A percentile compares a stretch with the other conserved stretches of the same genome.
These are phyloP conservation scores for Dimocarpus longan DNA, from an alignment of 345 rosid species.

Conservation along the genomic window DNA sequence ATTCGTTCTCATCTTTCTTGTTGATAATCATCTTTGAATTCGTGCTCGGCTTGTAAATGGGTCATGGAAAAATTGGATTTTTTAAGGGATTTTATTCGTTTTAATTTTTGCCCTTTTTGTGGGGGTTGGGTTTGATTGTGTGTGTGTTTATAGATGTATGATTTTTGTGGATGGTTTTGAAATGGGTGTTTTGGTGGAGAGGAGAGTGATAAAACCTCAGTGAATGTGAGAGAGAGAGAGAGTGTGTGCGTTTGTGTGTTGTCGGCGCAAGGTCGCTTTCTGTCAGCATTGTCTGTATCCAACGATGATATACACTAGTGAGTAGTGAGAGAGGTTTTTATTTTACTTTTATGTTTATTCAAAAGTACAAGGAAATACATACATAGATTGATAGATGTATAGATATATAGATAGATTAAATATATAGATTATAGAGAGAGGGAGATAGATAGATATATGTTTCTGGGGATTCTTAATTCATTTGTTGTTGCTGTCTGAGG, in stretches of 20 bases:
- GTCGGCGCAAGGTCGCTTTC: conserved; percentile 88
- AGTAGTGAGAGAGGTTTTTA: conserved; percentile 16
- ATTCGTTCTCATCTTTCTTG: not conserved
- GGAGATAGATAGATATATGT: conserved; percentile 32
- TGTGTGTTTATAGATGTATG: not conserved
- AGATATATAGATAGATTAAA: conserved; percentile 23
- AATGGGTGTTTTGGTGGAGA: not conserved
- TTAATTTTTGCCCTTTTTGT: not conserved
- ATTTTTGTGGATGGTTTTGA: not conserved
- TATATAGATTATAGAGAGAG: too few relatives aligned
- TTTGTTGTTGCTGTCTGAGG: conserved; percentile 20
- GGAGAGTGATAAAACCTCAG: not conserved
- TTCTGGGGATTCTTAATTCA: conserved; percentile 24
- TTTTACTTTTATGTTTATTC: conserved; percentile 37
- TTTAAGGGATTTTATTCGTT: conserved; percentile 3
- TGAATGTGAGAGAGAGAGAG: conserved; percentile 32
- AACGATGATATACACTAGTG: conserved; percentile 50
- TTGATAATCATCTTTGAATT: not conserved
- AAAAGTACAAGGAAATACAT: conserved; percentile 30
- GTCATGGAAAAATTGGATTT: not conserved
- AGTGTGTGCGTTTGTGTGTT: conserved; percentile 29
- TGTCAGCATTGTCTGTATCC: conserved; percentile 90
- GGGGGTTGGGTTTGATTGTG: not conserved
- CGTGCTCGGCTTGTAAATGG: not conserved
- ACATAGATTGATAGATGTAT: conserved; percentile 4